These are phyloP conservation scores for Suhomyces tanzawaensis DNA, from an alignment of 805 yeast species.

Conservation along the genomic window DNA sequence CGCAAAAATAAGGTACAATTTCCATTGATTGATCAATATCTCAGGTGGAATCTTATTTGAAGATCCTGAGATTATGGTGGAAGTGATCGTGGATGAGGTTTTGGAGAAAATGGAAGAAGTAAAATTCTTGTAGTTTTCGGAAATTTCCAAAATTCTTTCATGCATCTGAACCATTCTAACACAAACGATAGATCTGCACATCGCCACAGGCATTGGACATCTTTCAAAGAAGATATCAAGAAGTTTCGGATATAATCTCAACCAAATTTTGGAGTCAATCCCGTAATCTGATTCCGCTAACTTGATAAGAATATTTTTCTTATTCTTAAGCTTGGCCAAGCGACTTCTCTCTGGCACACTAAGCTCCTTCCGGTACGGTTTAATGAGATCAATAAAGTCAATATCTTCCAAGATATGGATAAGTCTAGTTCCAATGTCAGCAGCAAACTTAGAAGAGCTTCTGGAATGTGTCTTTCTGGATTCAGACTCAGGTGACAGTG, in stretches of 20 bases:
- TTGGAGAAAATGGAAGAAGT: constrained; percentile 37
- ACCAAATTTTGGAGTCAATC: constrained; percentile 96
- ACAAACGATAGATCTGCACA: constrained; percentile 89
- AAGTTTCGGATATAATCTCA: constrained; percentile 76
- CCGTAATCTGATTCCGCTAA: constrained; percentile 92
- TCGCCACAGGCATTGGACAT: constrained; percentile 91
- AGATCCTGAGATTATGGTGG: background rate
- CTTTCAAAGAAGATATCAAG: constrained; percentile 67
- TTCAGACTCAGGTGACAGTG: background rate
- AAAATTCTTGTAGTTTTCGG: constrained; percentile 42
- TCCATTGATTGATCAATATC: constrained; percentile 80
- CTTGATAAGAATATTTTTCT: constrained; percentile 66
- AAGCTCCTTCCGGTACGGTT: constrained; percentile 46
- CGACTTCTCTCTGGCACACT: constrained; percentile 80
- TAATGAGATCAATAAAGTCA: constrained; percentile 64
- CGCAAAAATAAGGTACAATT: constrained; percentile 82
- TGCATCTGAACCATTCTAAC: constrained; percentile 83
- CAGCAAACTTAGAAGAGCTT: constrained; percentile 67
- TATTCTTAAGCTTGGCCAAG: constrained; percentile 58
- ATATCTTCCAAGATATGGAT: constrained; percentile 72
- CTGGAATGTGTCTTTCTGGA: constrained; percentile 45
- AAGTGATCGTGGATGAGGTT: constrained; percentile 11
- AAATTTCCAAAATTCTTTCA: constrained; percentile 58
- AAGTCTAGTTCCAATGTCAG: constrained; percentile 72
- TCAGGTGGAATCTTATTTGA: constrained; percentile 53